Conservation (phyloP, 2,329 filamentous ascomycete genomes). For the Alternaria gansuensis region DNA sequence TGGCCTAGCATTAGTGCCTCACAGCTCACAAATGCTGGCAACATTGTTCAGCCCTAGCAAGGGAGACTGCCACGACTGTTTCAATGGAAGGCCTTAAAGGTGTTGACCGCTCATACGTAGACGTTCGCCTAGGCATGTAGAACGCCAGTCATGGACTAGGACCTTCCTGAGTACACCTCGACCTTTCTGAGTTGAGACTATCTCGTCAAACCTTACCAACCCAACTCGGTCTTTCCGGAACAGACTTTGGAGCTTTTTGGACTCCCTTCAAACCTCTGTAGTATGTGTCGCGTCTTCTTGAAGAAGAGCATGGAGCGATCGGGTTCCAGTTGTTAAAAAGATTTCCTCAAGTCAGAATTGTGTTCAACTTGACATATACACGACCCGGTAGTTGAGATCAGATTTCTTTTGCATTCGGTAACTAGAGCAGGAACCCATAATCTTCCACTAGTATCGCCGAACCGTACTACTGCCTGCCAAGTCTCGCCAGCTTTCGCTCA, state of each 20-base stretch:
- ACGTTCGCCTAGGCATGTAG: neutral
- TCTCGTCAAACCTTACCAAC: neutral
- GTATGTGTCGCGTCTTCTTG: neutral
- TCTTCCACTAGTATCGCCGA: neutral
- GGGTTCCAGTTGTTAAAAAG: neutral
- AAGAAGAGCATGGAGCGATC: neutral
- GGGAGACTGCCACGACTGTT: neutral
- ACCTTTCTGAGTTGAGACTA: constrained; percentile 1
- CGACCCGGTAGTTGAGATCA: neutral
- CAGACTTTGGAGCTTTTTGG: neutral
- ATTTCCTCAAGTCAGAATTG: neutral
- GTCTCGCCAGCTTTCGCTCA: neutral
- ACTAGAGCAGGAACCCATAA: neutral
- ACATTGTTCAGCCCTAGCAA: constrained; percentile 3
- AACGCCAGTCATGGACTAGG: neutral
- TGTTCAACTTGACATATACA: neutral
- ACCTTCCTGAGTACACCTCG: constrained; percentile 3
- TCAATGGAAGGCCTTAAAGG: neutral
- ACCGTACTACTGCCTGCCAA: constrained; percentile 9
- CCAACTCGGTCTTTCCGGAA: neutral
- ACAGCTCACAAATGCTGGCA: constrained; percentile 9
- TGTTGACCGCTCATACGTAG: constrained; percentile 8
- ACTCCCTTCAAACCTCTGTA: neutral
- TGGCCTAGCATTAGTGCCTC: constrained; percentile 1
- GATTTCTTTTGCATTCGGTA: neutral